phyloP scores from a whole-genome alignment of 495 filamentous ascomycete genomes.

The Bacidia gigantensis region DNA sequence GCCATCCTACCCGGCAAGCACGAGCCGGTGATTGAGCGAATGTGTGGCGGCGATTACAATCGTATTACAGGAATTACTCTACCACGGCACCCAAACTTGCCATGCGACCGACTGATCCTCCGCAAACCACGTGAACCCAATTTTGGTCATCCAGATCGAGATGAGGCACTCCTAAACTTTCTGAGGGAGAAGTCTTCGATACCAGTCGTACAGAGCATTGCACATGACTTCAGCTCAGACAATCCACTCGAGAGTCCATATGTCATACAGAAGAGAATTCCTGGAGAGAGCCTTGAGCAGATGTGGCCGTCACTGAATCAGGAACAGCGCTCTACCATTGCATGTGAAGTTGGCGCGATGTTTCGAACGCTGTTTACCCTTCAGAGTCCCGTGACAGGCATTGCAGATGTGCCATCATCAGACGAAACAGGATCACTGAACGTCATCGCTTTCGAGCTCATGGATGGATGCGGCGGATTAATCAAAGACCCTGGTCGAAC shows the following conservation, averaged over 20 bases:
- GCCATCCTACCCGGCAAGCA: neutral
- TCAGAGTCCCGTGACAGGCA: slow-evolving; percentile 4
- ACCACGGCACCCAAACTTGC: neutral
- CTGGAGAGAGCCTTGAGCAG: slow-evolving; percentile 5
- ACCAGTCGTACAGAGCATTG: neutral
- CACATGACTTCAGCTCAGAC: slow-evolving; percentile 3
- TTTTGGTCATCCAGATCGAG: slow-evolving; percentile 4
- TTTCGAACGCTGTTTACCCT: slow-evolving; percentile 4
- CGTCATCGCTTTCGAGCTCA: slow-evolving; percentile 12
- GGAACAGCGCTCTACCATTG: slow-evolving; percentile 6
- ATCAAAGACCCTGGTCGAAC: neutral
- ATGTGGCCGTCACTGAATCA: slow-evolving; percentile 9
- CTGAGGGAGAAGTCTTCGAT: slow-evolving; percentile 7
- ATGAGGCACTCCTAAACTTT: slow-evolving; percentile 6
- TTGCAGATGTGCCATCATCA: neutral
- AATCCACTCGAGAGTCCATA: slow-evolving; percentile 13
- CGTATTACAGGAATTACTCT: slow-evolving; percentile 11
- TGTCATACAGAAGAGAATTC: slow-evolving; percentile 10
- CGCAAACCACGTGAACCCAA: slow-evolving; percentile 5
- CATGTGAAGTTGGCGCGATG: neutral
- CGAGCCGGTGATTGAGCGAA: slow-evolving; percentile 7
- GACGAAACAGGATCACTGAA: neutral
- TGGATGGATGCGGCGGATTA: neutral
- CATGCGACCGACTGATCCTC: slow-evolving; percentile 3
- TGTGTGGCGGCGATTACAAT: slow-evolving; percentile 13